Conservation (phyloP, 1,284 basidiomycete species). For the Hemileia vastatrix region DNA sequence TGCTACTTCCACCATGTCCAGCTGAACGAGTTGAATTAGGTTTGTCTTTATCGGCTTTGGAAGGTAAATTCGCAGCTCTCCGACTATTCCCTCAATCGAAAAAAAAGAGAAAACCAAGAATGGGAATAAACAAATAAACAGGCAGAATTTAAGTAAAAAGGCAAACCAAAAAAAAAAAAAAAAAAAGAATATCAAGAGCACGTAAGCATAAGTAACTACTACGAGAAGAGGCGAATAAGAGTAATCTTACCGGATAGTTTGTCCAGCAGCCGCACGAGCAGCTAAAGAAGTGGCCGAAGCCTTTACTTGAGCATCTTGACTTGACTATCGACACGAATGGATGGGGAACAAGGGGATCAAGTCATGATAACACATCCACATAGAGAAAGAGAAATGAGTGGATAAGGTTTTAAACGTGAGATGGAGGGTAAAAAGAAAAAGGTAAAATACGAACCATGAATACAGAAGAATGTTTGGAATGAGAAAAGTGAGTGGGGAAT, state of each 20-base stretch:
- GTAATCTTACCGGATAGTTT: conserved; percentile 11
- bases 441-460: too few species aligned
- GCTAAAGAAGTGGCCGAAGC: conserved; percentile 21
- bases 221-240: background rate
- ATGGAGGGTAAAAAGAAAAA: too few species aligned
- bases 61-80: conserved; percentile 35
- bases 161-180: background rate
- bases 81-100: conserved; percentile 24
- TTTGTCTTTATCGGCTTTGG: conserved; percentile 28
- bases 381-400: too few species aligned
- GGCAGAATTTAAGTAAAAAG: background rate
- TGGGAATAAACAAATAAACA: background rate
- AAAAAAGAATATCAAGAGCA: background rate
- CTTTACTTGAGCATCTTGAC: too few species aligned
- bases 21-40: conserved; percentile 42
- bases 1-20: conserved; percentile 44
- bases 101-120: background rate
- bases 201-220: background rate
- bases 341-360: too few species aligned
- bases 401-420: too few species aligned
- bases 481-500: too few species aligned
- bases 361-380: too few species aligned
- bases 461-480: too few species aligned
- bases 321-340: too few species aligned
- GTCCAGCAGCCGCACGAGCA: conserved; percentile 19